Base-by-base conservation (phyloP, 139 green algal genomes). In the Haematococcus lacustris region DNA sequence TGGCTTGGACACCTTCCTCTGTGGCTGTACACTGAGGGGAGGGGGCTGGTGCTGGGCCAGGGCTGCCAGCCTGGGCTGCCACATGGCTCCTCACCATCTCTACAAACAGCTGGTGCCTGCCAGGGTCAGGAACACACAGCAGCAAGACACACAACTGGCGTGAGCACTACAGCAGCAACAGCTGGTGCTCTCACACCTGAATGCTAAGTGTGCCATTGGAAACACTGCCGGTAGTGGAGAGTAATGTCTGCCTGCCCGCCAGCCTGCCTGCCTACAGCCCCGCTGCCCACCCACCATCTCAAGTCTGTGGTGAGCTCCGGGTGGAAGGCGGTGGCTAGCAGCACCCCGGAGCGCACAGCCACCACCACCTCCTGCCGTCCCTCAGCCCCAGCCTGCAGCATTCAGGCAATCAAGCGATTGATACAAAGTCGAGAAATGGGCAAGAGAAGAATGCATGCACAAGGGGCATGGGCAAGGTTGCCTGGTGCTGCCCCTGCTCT, bases 251-350 rank as follows among this genome's bases (percentile, higher is more conserved):
- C 3, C 9, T 39, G 43, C 40, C 3, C 40, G 28, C 40, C n/a
- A 43, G n/a, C n/a, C n/a, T 28, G 3, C 9, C 40, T 43, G 3
- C 5, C 9, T 40, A 30, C 26, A 26, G 41, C 30, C 28, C 41
- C n/a, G 41, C 30, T 3, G 3, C 41, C 30, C 3, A 34, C 82
- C 75, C 72, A 93, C 89, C 92, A 97, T 66, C 94, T 83, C 3
- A 82, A 57, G 77, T 98, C 94, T 1, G 81, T 85, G 13, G 94
- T 98, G 4, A 99, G 86, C 84, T 99, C 95, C 35, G 95, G 95
- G 75, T 99, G 95, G 82, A 99, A 99, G 1, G 96, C 88, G 2
- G 95, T 99, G 1, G 92, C 95, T 68, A 98, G 76, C 26, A 98
- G 84, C 26, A 86, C 75, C 1, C 82, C 82, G 33, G 83, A 82